phyloP scores from a whole-genome alignment of 2,329 filamentous ascomycete genomes.

The Diaporthe caulivora region DNA sequence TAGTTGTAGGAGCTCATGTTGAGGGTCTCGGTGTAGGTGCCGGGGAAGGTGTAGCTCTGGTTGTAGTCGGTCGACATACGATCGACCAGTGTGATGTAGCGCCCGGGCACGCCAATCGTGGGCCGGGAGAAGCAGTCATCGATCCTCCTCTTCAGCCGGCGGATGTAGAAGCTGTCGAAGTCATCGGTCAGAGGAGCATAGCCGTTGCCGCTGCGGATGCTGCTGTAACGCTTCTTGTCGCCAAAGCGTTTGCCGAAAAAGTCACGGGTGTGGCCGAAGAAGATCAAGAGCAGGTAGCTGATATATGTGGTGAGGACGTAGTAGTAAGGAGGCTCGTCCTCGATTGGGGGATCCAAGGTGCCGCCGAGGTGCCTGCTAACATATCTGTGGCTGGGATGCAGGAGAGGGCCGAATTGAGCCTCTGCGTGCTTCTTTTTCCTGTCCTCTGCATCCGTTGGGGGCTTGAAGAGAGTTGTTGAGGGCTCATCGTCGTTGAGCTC shows the following conservation, averaged over 20 bases:
- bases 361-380: slow-evolving; percentile 88
- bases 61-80: slow-evolving; percentile 94
- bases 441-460: slow-evolving; percentile 86
- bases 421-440: slow-evolving; percentile 82
- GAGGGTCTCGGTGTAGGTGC: slow-evolving; percentile 91
- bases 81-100: slow-evolving; percentile 93
- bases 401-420: slow-evolving; percentile 90
- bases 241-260: slow-evolving; percentile 98
- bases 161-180: slow-evolving; percentile 98
- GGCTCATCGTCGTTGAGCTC: slow-evolving; percentile 79
- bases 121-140: slow-evolving; percentile 97
- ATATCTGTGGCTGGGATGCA: slow-evolving; percentile 85
- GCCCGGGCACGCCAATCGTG: slow-evolving; percentile 91
- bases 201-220: slow-evolving; percentile 85
- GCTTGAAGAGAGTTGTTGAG: slow-evolving; percentile 86
- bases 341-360: slow-evolving; percentile 83
- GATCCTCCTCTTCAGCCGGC: slow-evolving; percentile 91
- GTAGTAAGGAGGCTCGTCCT: slow-evolving; percentile 97
- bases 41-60: slow-evolving; percentile 87
- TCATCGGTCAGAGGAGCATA: slow-evolving; percentile 97
- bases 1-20: slow-evolving; percentile 99
- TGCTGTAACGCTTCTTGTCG: slow-evolving; percentile 83
- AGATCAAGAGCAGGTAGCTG: slow-evolving; percentile 95
- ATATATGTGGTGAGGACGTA: slow-evolving; percentile 98
- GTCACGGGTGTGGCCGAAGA: slow-evolving; percentile 94